These are phyloP conservation scores for Alternaria angustiovoidea DNA, from an alignment of 2,329 filamentous ascomycete species.

Conservation along the genomic window DNA sequence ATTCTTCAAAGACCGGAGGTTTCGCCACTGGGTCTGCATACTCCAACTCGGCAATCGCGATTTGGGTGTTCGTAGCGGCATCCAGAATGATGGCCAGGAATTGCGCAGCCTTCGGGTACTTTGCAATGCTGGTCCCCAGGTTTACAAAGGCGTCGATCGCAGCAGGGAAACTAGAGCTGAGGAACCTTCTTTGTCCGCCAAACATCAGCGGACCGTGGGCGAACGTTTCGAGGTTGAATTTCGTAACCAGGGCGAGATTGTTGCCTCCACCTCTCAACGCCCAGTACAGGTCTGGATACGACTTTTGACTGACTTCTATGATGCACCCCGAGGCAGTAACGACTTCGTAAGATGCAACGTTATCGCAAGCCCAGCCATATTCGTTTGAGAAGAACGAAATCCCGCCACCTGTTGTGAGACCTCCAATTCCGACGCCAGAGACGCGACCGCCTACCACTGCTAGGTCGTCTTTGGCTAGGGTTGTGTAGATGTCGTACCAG, in stretches of 20 bases:
- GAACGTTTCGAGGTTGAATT: constrained; percentile 26
- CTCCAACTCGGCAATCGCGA: constrained; percentile 9
- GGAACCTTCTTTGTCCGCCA: constrained; percentile 9
- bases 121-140: constrained; percentile 2
- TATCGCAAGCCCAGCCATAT: constrained; percentile 46
- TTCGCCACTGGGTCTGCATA: constrained; percentile 11
- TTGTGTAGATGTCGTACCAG: constrained; percentile 44
- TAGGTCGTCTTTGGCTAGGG: constrained; percentile 32
- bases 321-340: constrained; percentile 37
- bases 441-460: constrained; percentile 41
- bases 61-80: not conserved
- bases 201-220: constrained; percentile 23
- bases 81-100: constrained; percentile 3
- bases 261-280: constrained; percentile 47
- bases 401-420: constrained; percentile 27
- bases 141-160: constrained; percentile 27
- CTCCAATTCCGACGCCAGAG: constrained; percentile 41
- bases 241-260: constrained; percentile 42
- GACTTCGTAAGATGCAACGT: constrained; percentile 43
- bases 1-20: constrained; percentile 12
- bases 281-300: constrained; percentile 51
- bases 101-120: constrained; percentile 14
- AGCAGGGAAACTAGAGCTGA: constrained; percentile 19
- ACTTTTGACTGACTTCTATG: constrained; percentile 29
- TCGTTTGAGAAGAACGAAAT: constrained; percentile 43